Evolutionary conservation across 1,284 basidiomycete species (phyloP).

Genomic region (Melampsora abietis-canadensis): DNA sequence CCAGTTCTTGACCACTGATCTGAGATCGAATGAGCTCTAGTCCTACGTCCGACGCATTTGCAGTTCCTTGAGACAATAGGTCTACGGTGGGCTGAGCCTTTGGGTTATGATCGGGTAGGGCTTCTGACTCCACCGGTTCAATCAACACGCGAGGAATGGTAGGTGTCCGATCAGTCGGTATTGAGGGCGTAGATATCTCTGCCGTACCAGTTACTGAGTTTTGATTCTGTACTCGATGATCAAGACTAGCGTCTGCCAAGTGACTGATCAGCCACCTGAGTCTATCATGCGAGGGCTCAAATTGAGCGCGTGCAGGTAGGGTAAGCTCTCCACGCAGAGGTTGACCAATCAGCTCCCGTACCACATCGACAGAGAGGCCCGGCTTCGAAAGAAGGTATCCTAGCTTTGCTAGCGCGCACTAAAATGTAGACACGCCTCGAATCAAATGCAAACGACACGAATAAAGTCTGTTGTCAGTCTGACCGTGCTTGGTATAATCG

Average conservation of each 20-base stretch:
- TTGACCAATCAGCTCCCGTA: conserved; percentile 71
- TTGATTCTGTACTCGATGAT: not conserved
- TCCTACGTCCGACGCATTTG: conserved; percentile 9
- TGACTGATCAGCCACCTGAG: conserved; percentile 44
- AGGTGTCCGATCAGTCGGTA: not conserved
- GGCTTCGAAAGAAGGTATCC: conserved; percentile 82
- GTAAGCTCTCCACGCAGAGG: conserved; percentile 86
- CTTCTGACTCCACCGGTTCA: too few species aligned
- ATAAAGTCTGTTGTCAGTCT: too few species aligned
- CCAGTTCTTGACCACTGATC: conserved; percentile 15
- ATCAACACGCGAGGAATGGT: not conserved
- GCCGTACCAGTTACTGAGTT: not conserved
- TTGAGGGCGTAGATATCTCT: not conserved
- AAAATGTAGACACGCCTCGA: not conserved
- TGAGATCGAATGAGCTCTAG: conserved; percentile 18
- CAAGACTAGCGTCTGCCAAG: conserved; percentile 21
- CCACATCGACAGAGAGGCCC: conserved; percentile 65
- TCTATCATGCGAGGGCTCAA: conserved; percentile 30
- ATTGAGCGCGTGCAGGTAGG: conserved; percentile 22
- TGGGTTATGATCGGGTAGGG: not conserved
- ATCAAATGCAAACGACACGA: too few species aligned
- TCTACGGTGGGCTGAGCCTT: not conserved
- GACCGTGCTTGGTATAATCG: too few species aligned
- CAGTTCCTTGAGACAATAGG: not conserved
- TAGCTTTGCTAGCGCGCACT: conserved; percentile 84